Evolutionary conservation across 192 early-diverging fungal genomes (phyloP), one percentile per base, ranked within the genome.

Genomic region (Coemansia sp.): DNA sequence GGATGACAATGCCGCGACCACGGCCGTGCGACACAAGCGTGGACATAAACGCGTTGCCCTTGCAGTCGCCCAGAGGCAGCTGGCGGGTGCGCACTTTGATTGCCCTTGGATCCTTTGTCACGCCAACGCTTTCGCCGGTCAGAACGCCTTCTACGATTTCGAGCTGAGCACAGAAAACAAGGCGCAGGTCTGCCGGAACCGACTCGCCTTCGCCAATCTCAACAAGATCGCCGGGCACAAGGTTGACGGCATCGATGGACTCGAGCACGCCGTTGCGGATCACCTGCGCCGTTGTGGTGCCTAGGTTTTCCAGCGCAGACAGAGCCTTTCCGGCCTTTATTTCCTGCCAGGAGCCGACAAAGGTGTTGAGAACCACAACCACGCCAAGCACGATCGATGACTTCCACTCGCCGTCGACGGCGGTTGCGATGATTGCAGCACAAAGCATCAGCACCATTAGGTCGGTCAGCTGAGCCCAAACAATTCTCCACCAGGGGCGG

Each of bases 41-140:
- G 10, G 94, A 90, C 95, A 96, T 97, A 74, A 99, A 99, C 7
- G 93, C 94, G 70, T 93, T 96, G 45, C 95, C 93, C 72, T 91
- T 94, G 75, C 96, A 97, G 59, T 99, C 96, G 56, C 90, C 92
- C 7, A 98, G 79, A 15, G 91, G 90, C 57, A 83, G 72, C 62
- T 79, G 75, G 10, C 73, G 63, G 21, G 75, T 75, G 43, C 74
- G 77, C 65, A 72, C 71, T 60, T 84, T 79, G 64, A 81, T 74
- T 51, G 71, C 82, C 42, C 59, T 57, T n/a, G 81, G 59, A 45
- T 89, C 81, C 78, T 92, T 92, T 71, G 74, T 66, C 34, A 84
- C 82, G 21, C 89, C 90, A 7, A 90, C 79, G 37, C 87, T 88
- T 67, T 92, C 91, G 75, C 91, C 91, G 28, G 89, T 90, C 34